Percentiles rank a stretch among this genome's conserved stretches.
Conservation (phyloP, 345 rosid genomes). For the Rubroshorea leprosula region DNA sequence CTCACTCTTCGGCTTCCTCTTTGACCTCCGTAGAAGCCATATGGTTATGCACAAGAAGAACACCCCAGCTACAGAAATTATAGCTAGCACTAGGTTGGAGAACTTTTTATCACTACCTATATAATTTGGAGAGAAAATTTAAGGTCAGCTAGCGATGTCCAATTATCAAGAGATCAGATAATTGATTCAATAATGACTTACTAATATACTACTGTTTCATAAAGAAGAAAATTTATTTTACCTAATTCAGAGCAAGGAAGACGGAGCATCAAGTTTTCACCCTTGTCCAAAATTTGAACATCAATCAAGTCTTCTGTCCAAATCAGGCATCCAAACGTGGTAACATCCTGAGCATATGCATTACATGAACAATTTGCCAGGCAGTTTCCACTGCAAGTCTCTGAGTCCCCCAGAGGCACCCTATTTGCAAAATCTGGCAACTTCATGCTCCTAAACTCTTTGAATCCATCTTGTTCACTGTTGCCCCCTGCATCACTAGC, state of each 20-base stretch:
- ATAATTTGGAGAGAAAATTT: slow-evolving; percentile 2
- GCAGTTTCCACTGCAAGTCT: slow-evolving; percentile 38
- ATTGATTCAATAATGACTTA: no score
- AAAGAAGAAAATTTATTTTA: no score
- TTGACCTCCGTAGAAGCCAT: slow-evolving; percentile 44
- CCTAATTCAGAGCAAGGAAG: slow-evolving; percentile 61
- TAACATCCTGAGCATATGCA: slow-evolving; percentile 35
- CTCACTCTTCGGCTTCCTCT: slow-evolving; percentile 40
- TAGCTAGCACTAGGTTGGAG: slow-evolving; percentile 33
- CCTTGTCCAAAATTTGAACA: slow-evolving; percentile 29
- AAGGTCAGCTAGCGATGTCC: no score
- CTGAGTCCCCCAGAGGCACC: slow-evolving; percentile 21
- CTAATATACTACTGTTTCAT: no score
- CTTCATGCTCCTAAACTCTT: slow-evolving; percentile 25
- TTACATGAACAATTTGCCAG: slow-evolving; percentile 54
- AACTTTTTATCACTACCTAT: slow-evolving; percentile 31
- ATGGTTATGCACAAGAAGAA: slow-evolving; percentile 25
- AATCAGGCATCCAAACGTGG: slow-evolving; percentile 49
- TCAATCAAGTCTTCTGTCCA: slow-evolving; percentile 56
- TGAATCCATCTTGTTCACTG: slow-evolving; percentile 40
- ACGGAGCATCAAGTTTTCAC: slow-evolving; percentile 37
- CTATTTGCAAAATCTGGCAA: slow-evolving; percentile 42
- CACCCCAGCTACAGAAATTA: slow-evolving; percentile 33
- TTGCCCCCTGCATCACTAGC: slow-evolving; percentile 24
- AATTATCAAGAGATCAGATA: not conserved